Evolutionary conservation across 768 basidiomycete genomes (phyloP).

Genomic region (Leccinum ochraceum): DNA sequence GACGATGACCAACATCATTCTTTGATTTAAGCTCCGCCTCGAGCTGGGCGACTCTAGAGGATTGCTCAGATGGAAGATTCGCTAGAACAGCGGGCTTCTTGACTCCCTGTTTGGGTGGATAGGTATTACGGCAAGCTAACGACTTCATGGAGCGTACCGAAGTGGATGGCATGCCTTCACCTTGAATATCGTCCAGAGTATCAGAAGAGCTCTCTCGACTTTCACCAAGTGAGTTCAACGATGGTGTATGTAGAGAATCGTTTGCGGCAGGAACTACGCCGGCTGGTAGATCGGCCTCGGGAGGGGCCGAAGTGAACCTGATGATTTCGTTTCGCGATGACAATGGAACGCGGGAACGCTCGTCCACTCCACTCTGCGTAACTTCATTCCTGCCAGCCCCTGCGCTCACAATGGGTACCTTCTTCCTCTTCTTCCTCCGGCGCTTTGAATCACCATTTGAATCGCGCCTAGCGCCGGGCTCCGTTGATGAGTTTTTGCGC

Average conservation of each 20-base stretch:
- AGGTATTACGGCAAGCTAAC: neutral
- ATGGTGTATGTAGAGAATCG: neutral
- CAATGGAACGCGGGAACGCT: conserved; percentile 19
- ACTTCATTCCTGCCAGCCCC: conserved; percentile 13
- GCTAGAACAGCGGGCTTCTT: neutral
- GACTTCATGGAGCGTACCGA: conserved; percentile 13
- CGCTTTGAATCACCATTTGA: conserved; percentile 27
- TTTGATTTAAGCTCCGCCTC: conserved; percentile 46
- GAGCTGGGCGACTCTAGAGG: conserved; percentile 38
- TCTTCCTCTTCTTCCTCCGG: conserved; percentile 32
- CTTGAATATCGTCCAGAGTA: neutral
- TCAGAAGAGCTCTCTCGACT: neutral
- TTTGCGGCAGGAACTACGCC: neutral
- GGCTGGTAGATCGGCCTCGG: conserved; percentile 11
- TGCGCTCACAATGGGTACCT: conserved; percentile 24
- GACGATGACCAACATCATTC: conserved; percentile 35
- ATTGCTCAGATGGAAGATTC: neutral
- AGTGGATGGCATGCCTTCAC: conserved; percentile 12
- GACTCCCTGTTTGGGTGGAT: conserved; percentile 15
- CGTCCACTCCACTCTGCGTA: conserved; percentile 7
- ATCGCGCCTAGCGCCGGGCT: conserved; percentile 19
- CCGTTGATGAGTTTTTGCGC: conserved; percentile 22
- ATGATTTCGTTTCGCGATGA: conserved; percentile 28
- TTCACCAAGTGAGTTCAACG: conserved; percentile 2
- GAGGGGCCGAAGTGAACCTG: conserved; percentile 25